Evolutionary conservation across 805 yeast species (phyloP).

Genomic region (Candida sphagnicola): DNA sequence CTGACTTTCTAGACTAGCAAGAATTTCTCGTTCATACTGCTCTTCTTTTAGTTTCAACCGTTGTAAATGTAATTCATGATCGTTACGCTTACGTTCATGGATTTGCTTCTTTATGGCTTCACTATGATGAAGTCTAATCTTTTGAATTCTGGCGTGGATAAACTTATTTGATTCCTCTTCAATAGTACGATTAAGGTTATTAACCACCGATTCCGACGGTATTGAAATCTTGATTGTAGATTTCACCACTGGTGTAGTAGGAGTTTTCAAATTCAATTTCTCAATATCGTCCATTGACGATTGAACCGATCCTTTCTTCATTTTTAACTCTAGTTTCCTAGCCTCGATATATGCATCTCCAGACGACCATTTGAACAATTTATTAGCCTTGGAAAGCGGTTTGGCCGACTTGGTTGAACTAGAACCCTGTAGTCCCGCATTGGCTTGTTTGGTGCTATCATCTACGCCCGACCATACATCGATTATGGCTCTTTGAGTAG

Average conservation of each 20-base stretch:
- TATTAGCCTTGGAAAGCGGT: conserved; percentile 19
- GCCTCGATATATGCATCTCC: conserved; percentile 35
- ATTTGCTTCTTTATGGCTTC: conserved; percentile 33
- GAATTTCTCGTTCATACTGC: conserved; percentile 30
- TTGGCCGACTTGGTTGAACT: conserved; percentile 5
- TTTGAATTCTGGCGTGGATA: conserved; percentile 35
- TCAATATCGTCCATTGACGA: conserved; percentile 5
- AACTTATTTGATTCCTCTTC: conserved; percentile 36
- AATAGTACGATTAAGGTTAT: conserved; percentile 23
- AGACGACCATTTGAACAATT: conserved; percentile 42
- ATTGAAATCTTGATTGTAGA: conserved; percentile 9
- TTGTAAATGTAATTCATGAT: conserved; percentile 34
- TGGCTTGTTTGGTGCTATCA: conserved; percentile 7
- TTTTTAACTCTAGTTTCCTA: conserved; percentile 15
- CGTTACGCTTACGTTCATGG: conserved; percentile 35
- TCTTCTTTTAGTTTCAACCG: conserved; percentile 35
- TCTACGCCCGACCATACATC: conserved; percentile 20
- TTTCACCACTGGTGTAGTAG: conserved; percentile 14
- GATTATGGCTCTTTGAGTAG: conserved; percentile 15
- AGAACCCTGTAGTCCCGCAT: neutral
- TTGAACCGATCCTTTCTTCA: neutral
- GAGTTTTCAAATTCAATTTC: conserved; percentile 9
- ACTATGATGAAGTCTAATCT: conserved; percentile 34
- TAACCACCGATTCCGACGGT: conserved; percentile 18
- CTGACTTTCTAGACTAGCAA: conserved; percentile 6